phyloP scores from a whole-genome alignment of 768 basidiomycete species.

The Lactarius quietus region DNA sequence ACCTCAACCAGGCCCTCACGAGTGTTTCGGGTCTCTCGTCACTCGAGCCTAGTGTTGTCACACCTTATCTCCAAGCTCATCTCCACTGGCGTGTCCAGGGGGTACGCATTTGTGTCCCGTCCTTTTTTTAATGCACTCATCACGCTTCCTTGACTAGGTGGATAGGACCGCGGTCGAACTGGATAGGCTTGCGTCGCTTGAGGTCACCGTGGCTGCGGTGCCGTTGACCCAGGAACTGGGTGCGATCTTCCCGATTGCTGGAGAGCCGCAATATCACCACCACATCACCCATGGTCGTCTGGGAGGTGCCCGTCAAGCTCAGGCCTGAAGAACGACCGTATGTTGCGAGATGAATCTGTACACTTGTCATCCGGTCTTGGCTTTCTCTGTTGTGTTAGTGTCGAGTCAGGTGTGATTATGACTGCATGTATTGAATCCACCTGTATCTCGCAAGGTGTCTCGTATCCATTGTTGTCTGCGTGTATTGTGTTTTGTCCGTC shows the following conservation, averaged over 20 bases:
- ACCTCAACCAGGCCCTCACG: conserved; percentile 38
- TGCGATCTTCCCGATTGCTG: conserved; percentile 13
- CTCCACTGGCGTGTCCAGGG: conserved; percentile 43
- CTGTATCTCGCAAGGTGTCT: too few relatives aligned
- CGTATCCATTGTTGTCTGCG: too few relatives aligned
- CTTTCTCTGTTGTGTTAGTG: too few relatives aligned
- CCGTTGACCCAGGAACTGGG: conserved; percentile 10
- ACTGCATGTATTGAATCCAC: too few relatives aligned
- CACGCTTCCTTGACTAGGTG: not conserved
- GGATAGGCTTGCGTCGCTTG: conserved; percentile 18
- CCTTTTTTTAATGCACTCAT: conserved; percentile 33
- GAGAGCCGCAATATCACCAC: conserved; percentile 9
- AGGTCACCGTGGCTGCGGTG: conserved; percentile 17
- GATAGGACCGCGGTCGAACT: conserved; percentile 1
- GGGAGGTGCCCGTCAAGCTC: conserved; percentile 8
- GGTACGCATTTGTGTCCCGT: conserved; percentile 29
- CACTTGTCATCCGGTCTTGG: too few relatives aligned
- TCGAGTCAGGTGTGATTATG: too few relatives aligned
- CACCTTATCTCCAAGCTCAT: conserved; percentile 40
- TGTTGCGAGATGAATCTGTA: not conserved
- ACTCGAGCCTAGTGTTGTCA: conserved; percentile 38
- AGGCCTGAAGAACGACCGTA: conserved; percentile 11
- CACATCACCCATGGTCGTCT: conserved; percentile 15
- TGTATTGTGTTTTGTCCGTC: too few relatives aligned
- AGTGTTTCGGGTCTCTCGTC: conserved; percentile 30